Evolutionary conservation across 805 yeast species (phyloP).

Genomic region (Kuraishia floccosa): DNA sequence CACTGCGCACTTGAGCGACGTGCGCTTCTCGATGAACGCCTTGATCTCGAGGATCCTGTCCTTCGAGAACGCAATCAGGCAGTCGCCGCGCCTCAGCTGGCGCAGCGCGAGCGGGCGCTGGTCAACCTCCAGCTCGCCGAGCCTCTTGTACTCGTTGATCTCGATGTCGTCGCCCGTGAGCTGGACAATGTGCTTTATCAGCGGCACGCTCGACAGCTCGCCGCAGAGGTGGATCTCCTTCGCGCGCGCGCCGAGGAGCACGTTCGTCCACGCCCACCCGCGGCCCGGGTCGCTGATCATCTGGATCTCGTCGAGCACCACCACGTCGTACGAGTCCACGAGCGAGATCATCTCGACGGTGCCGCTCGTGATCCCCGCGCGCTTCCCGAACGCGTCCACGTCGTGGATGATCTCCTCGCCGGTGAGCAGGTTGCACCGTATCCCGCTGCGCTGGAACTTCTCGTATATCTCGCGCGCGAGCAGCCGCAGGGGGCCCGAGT

Average conservation of each 20-base stretch:
- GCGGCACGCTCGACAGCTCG: slow-evolving; percentile 71
- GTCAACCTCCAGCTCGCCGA: slow-evolving; percentile 60
- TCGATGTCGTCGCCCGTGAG: slow-evolving; percentile 74
- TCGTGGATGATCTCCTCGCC: slow-evolving; percentile 90
- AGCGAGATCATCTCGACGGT: slow-evolving; percentile 91
- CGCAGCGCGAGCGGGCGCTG: slow-evolving; percentile 22
- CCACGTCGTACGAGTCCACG: slow-evolving; percentile 61
- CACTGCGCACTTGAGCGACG: slow-evolving; percentile 67
- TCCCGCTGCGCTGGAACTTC: slow-evolving; percentile 53
- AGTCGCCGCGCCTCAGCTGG: slow-evolving; percentile 62
- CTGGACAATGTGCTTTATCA: slow-evolving; percentile 45
- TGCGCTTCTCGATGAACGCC: slow-evolving; percentile 51
- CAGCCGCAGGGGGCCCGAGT: slow-evolving; percentile 89
- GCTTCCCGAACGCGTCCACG: slow-evolving; percentile 54
- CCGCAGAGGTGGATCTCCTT: slow-evolving; percentile 90
- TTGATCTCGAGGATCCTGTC: slow-evolving; percentile 58
- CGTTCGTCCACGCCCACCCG: slow-evolving; percentile 94
- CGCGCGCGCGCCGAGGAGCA: slow-evolving; percentile 77
- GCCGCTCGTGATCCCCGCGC: slow-evolving; percentile 73
- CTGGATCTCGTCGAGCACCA: slow-evolving; percentile 92
- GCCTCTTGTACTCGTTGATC: slow-evolving; percentile 60
- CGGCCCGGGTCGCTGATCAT: slow-evolving; percentile 75
- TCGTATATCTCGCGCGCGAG: slow-evolving; percentile 89
- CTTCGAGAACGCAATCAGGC: slow-evolving; percentile 81
- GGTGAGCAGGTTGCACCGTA: slow-evolving; percentile 75